A percentile compares a stretch with the other conserved stretches of the same genome.
Evolutionary conservation across 495 filamentous ascomycete genomes (phyloP).

Genomic region (Penicillium argentinense): DNA sequence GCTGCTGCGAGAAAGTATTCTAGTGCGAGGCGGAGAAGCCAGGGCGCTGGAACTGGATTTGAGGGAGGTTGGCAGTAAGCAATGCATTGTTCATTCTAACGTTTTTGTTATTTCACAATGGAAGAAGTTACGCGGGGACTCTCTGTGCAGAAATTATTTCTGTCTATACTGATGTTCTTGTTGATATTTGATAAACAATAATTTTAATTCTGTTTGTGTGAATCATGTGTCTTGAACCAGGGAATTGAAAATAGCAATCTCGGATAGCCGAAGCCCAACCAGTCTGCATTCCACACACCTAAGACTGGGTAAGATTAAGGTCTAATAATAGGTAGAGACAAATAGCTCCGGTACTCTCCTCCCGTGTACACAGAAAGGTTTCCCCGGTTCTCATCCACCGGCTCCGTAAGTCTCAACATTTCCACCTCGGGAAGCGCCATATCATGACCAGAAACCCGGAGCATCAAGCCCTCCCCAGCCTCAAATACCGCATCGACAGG

Average conservation of each 20-base stretch:
- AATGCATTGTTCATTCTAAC: not conserved
- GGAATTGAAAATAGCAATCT: too few relatives aligned
- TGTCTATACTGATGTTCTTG: too few relatives aligned
- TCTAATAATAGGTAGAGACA: too few relatives aligned
- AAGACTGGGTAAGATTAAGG: too few relatives aligned
- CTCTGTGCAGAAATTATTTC: too few relatives aligned
- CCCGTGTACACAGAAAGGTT: slow-evolving; percentile 13
- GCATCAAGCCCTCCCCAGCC: slow-evolving; percentile 15
- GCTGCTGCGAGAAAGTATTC: slow-evolving; percentile 7
- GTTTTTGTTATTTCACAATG: too few relatives aligned
- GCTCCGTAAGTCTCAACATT: not conserved
- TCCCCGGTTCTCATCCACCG: slow-evolving; percentile 15
- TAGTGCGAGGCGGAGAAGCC: not conserved
- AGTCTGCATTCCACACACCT: too few relatives aligned
- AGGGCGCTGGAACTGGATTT: slow-evolving; percentile 6
- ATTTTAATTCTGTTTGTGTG: too few relatives aligned
- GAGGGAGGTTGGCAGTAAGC: slow-evolving; percentile 10
- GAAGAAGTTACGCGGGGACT: too few relatives aligned
- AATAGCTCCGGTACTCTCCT: slow-evolving; percentile 14
- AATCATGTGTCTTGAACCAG: too few relatives aligned
- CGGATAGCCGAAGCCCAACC: too few relatives aligned
- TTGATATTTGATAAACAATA: too few relatives aligned
- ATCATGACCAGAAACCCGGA: slow-evolving; percentile 19
- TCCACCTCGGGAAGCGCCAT: slow-evolving; percentile 20
- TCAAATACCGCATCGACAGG: slow-evolving; percentile 23